Evolutionary conservation across 495 filamentous ascomycete species (phyloP), one percentile per base, ranked within the genome.

Genomic region (Lasiosphaeria hispida): DNA sequence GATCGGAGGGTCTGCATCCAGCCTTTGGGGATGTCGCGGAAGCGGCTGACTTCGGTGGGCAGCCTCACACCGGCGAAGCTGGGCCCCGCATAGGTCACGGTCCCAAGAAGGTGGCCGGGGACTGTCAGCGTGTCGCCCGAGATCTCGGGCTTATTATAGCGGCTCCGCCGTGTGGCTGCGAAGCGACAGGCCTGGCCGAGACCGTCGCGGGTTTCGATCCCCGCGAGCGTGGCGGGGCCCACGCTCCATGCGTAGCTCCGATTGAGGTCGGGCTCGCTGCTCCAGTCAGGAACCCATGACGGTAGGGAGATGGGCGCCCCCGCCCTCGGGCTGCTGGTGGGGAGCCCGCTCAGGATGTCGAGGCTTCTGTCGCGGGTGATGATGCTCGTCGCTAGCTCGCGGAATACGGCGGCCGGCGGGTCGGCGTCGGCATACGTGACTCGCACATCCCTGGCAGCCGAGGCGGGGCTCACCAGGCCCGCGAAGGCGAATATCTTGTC

Each of bases 211-310:
- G 18, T 15, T 50, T 50, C 47, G 9, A 11, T 50, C 30, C 47
- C 47, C n/a, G 47, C 47, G 19, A 50, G 47, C 7, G 47, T 35
- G 3, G 14, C 33, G 3, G 47, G 47, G 3, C 47, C 47, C 10
- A 15, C 10, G 30, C 47, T 50, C 47, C 47, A 50, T 10, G 47
- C 17, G 17, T 50, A 50, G 11, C 19, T 15, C 17, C 17, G 47
- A 36, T 50, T 33, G 7, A 50, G 19, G 17, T 50, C 47, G 17
- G 19, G 47, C 19, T 50, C 47, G 30, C 10, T 5, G 6, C 19
- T 50, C 47, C 47, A 50, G 19, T 50, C 14, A n/a, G 47, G 47
- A 35, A 50, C 47, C 47, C 47, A 50, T 33, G 47, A 50, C 8
- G 47, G 47, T 4, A 34, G 33, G 7, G n/a, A n/a, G n/a, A n/a